These are phyloP conservation scores for Scheffersomyces amazonensis DNA, from an alignment of 805 yeast genomes.

Conservation along the genomic window DNA sequence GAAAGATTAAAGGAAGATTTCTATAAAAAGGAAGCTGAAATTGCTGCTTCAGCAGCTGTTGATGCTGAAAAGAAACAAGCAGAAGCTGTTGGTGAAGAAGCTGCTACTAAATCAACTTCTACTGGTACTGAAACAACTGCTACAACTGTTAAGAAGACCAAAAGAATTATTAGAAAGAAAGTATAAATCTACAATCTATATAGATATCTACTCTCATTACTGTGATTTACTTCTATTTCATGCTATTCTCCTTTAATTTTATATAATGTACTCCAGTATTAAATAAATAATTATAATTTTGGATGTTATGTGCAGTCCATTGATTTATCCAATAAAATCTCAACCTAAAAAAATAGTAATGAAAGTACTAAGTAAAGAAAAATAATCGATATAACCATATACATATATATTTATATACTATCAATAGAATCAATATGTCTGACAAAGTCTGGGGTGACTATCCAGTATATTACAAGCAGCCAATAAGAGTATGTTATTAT, in stretches of 20 bases:
- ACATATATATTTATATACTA: slow-evolving; percentile 8
- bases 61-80: slow-evolving; percentile 9
- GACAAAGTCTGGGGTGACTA: slow-evolving; percentile 46
- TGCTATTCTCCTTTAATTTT: too few relatives aligned
- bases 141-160: slow-evolving; percentile 13
- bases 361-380: too few relatives aligned
- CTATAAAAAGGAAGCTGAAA: slow-evolving; percentile 23
- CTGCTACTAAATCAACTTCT: slow-evolving; percentile 10
- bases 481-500: slow-evolving; percentile 56
- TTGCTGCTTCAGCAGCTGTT: slow-evolving; percentile 14
- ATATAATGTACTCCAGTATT: too few relatives aligned
- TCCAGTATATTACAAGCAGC: slow-evolving; percentile 61
- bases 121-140: slow-evolving; percentile 11
- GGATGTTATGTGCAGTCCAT: too few relatives aligned
- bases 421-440: slow-evolving; percentile 16
- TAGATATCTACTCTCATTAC: too few relatives aligned
- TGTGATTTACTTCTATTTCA: too few relatives aligned
- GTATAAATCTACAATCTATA: too few relatives aligned
- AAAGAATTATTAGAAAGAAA: slow-evolving; percentile 5
- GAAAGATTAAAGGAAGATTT: slow-evolving; percentile 30
- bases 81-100: slow-evolving; percentile 6
- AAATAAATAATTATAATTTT: too few relatives aligned
- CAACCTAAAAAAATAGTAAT: too few relatives aligned
- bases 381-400: slow-evolving; percentile 7
- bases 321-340: too few relatives aligned